A percentile compares a stretch with the other conserved stretches of the same genome.
phyloP scores from a whole-genome alignment of 2,329 filamentous ascomycete genomes.

The Colletotrichum sp. region DNA sequence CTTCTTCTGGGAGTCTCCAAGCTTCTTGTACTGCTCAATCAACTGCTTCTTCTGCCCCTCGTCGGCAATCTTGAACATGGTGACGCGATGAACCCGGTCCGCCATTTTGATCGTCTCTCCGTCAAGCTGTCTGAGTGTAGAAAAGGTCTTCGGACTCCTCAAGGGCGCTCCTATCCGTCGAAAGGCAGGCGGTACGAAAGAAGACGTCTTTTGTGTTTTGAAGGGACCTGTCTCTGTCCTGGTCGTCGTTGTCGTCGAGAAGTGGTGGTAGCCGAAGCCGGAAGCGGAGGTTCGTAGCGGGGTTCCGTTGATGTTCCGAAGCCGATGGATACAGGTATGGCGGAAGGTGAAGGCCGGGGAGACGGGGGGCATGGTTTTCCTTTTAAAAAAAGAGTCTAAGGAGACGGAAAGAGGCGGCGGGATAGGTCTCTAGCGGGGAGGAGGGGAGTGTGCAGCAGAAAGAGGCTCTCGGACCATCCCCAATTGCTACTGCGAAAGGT shows the following conservation, averaged over 20 bases:
- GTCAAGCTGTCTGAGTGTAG: not conserved
- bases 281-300: not conserved
- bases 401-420: not conserved
- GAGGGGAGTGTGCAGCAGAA: not conserved
- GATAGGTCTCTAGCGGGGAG: not conserved
- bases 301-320: not conserved
- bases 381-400: not conserved
- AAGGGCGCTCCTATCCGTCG: not conserved
- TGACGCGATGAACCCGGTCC: slow-evolving; percentile 50
- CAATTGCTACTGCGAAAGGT: not conserved
- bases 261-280: not conserved
- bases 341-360: not conserved
- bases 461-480: not conserved
- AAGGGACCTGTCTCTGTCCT: not conserved
- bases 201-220: not conserved
- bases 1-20: slow-evolving; percentile 46
- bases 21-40: slow-evolving; percentile 47
- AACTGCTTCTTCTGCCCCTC: slow-evolving; percentile 47
- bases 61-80: slow-evolving; percentile 58
- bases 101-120: slow-evolving; percentile 39
- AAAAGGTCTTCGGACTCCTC: not conserved
- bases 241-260: not conserved
- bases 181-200: not conserved
- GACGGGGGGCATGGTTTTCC: not conserved
- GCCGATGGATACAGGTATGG: not conserved